Conservation (phyloP, 208 protist genomes). For the Acanthamoeba divionensis region DNA sequence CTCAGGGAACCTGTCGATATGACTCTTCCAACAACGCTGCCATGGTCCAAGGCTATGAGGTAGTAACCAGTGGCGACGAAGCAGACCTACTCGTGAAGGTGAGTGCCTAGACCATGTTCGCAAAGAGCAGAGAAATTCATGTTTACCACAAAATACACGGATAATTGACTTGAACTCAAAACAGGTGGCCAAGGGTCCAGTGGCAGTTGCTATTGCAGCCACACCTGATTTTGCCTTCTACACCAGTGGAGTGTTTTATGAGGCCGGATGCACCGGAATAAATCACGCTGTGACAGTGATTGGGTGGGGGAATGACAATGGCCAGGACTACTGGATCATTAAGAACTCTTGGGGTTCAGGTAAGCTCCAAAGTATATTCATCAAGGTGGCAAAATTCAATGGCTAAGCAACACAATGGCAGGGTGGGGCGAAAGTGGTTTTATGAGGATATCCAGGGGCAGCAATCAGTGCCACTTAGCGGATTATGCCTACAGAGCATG, state of each 20-base stretch:
- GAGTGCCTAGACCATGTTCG: too few relatives aligned
- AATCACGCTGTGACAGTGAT: slow-evolving; percentile 88
- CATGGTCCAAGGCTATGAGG: slow-evolving; percentile 69
- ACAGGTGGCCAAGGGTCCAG: slow-evolving; percentile 76
- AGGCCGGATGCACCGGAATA: slow-evolving; percentile 71
- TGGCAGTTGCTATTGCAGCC: slow-evolving; percentile 91
- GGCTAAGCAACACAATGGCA: too few relatives aligned
- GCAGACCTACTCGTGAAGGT: slow-evolving; percentile 55
- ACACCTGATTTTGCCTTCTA: slow-evolving; percentile 80
- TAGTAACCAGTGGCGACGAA: slow-evolving; percentile 81
- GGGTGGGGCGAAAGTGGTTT: too few relatives aligned
- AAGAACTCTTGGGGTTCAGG: slow-evolving; percentile 84
- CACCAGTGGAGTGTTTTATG: slow-evolving; percentile 80
- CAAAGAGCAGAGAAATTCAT: too few relatives aligned
- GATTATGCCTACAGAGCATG: too few relatives aligned
- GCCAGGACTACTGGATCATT: slow-evolving; percentile 81
- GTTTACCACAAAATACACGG: too few relatives aligned
- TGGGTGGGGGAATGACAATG: slow-evolving; percentile 77
- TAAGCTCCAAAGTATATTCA: too few relatives aligned
- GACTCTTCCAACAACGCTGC: not conserved
- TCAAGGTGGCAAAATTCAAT: too few relatives aligned
- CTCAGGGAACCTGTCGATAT: not conserved
- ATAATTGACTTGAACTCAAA: too few relatives aligned
- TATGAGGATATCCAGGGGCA: too few relatives aligned
- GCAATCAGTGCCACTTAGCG: too few relatives aligned